Percentiles rank a stretch among this genome's conserved stretches.
Conservation (phyloP, 2,329 filamentous ascomycete genomes). For the Alternaria postmessia region DNA sequence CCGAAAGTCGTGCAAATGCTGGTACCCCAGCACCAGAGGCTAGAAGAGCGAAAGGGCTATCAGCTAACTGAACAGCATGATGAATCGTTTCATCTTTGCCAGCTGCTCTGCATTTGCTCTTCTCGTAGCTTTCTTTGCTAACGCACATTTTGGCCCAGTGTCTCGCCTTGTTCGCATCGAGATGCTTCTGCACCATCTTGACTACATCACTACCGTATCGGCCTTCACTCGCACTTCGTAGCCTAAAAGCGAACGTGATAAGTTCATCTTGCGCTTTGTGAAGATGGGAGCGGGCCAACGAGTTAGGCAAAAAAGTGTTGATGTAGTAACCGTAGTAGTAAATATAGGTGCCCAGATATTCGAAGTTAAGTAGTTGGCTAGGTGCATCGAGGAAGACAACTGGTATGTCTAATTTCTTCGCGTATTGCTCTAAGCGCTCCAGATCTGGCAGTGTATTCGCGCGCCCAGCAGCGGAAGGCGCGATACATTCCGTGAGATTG, state of each 20-base stretch:
- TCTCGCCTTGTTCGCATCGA: constrained; percentile 27
- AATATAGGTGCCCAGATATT: constrained; percentile 39
- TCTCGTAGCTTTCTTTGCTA: constrained; percentile 29
- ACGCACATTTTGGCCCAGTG: constrained; percentile 38
- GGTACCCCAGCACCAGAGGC: constrained; percentile 16
- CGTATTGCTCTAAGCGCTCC: constrained; percentile 34
- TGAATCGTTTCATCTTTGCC: constrained; percentile 33
- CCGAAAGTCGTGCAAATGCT: constrained; percentile 36
- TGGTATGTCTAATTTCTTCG: constrained; percentile 32
- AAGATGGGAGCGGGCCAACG: constrained; percentile 30
- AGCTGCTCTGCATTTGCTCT: constrained; percentile 28
- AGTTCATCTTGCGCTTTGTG: constrained; percentile 40
- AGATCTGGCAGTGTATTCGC: constrained; percentile 35
- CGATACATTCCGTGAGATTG: constrained; percentile 24
- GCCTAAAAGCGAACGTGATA: constrained; percentile 38
- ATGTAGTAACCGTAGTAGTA: constrained; percentile 46
- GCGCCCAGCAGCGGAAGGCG: constrained; percentile 30
- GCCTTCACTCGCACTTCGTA: constrained; percentile 31
- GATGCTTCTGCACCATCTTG: constrained; percentile 32
- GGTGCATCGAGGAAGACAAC: constrained; percentile 41
- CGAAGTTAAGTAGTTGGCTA: constrained; percentile 31
- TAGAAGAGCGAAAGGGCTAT: constrained; percentile 34
- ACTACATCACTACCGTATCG: constrained; percentile 32
- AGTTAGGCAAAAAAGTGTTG: constrained; percentile 35
- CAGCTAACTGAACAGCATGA: constrained; percentile 36